Evolutionary conservation across 2,329 filamentous ascomycete species (phyloP).

Genomic region (Monilinia laxa): DNA sequence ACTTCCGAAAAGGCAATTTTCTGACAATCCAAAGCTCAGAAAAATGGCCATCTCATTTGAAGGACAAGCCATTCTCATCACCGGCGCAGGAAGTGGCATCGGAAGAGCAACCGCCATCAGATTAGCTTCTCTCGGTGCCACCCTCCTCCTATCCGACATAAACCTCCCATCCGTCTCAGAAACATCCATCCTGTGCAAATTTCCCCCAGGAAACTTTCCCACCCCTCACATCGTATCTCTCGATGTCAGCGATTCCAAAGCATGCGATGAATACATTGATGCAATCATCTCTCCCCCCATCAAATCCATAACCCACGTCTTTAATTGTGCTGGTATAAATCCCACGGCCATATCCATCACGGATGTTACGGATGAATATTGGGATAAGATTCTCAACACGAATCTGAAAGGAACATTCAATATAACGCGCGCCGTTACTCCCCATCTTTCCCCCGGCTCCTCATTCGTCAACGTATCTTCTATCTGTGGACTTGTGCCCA

Average conservation of each 20-base stretch:
- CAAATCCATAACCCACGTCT: slow-evolving; percentile 38
- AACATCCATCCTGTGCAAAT: slow-evolving; percentile 25
- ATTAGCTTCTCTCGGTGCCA: slow-evolving; percentile 35
- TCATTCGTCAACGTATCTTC: slow-evolving; percentile 45
- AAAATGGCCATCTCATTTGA: slow-evolving; percentile 21
- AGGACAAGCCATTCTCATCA: slow-evolving; percentile 36
- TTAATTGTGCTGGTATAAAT: slow-evolving; percentile 50
- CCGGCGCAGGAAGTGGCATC: slow-evolving; percentile 38
- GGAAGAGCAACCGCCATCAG: slow-evolving; percentile 35
- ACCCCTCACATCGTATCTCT: background rate
- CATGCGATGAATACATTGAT: slow-evolving; percentile 29
- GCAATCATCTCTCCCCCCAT: slow-evolving; percentile 25
- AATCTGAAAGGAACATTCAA: slow-evolving; percentile 48
- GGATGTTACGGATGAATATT: slow-evolving; percentile 48
- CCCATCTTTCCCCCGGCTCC: slow-evolving; percentile 41
- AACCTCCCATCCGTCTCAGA: slow-evolving; percentile 32
- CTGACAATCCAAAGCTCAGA: background rate
- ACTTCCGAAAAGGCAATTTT: too few relatives aligned
- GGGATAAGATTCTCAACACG: slow-evolving; percentile 46
- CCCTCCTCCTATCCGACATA: slow-evolving; percentile 38
- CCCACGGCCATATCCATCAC: slow-evolving; percentile 45
- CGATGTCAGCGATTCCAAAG: slow-evolving; percentile 3
- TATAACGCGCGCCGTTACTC: slow-evolving; percentile 45
- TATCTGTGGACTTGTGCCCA: slow-evolving; percentile 39
- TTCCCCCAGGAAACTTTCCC: background rate